Percentiles rank a stretch among this genome's conserved stretches.
These are phyloP conservation scores for Royoungia palumana DNA, from an alignment of 768 basidiomycete genomes.

Conservation along the genomic window DNA sequence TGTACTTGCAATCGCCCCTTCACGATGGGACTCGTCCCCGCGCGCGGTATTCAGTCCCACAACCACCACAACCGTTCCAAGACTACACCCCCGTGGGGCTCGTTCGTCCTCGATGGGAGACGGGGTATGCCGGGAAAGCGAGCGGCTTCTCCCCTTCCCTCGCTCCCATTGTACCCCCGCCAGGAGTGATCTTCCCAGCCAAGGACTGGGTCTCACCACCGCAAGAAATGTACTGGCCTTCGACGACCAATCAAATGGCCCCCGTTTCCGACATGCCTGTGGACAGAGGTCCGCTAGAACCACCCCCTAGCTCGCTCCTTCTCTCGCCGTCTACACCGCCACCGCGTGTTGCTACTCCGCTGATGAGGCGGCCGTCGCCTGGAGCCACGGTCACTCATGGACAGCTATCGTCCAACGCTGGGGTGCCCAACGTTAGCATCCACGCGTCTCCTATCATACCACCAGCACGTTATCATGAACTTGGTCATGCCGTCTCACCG, in stretches of 20 bases:
- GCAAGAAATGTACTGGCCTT: slow-evolving; percentile 14
- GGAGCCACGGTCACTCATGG: slow-evolving; percentile 7
- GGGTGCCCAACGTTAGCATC: slow-evolving; percentile 6
- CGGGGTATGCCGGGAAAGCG: slow-evolving; percentile 7
- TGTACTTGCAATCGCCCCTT: slow-evolving; percentile 1
- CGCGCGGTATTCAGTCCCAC: slow-evolving; percentile 17
- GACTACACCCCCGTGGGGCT: slow-evolving; percentile 1
- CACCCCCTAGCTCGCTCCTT: slow-evolving; percentile 12
- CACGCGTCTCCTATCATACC: slow-evolving; percentile 11
- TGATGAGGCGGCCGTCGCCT: slow-evolving; percentile 17
- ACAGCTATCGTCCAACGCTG: background rate
- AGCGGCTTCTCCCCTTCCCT: slow-evolving; percentile 1
- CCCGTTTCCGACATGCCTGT: slow-evolving; percentile 6
- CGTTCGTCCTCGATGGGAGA: slow-evolving; percentile 11
- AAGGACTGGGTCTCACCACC: slow-evolving; percentile 16
- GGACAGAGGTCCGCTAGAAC: slow-evolving; percentile 2
- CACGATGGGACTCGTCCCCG: slow-evolving; percentile 4
- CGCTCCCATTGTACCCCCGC: slow-evolving; percentile 22
- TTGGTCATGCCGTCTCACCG: slow-evolving; percentile 2
- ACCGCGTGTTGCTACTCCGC: slow-evolving; percentile 2
- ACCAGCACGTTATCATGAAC: slow-evolving; percentile 22
- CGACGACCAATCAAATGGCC: background rate
- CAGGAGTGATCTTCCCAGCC: slow-evolving; percentile 24
- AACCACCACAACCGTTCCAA: slow-evolving; percentile 7
- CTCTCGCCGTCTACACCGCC: slow-evolving; percentile 15